Conservation (phyloP, 345 rosid species). For the Sonneratia alba region DNA sequence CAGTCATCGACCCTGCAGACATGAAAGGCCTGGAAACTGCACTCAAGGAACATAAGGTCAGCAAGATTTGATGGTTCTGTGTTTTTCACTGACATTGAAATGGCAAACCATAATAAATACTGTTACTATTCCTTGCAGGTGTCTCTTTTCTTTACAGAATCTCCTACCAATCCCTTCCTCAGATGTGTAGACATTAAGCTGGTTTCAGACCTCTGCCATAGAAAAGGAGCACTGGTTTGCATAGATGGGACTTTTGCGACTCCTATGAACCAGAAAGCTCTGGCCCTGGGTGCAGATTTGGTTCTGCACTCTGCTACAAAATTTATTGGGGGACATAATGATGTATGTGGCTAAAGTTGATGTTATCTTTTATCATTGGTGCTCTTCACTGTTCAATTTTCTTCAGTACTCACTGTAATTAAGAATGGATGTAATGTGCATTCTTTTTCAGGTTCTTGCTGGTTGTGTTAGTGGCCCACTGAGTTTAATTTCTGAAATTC, state of each 20-base stretch:
- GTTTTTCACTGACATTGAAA: not conserved
- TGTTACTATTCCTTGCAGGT: conserved; percentile 39
- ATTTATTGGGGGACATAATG: conserved; percentile 91
- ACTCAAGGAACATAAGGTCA: conserved; percentile 57
- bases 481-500: conserved; percentile 60
- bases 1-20: conserved; percentile 96
- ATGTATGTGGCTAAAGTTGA: conserved; percentile 35
- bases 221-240: conserved; percentile 83
- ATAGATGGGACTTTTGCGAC: conserved; percentile 99
- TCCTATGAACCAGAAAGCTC: conserved; percentile 91
- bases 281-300: conserved; percentile 94
- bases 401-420: not conserved
- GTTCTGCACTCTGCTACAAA: conserved; percentile 87
- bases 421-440: not conserved
- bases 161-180: conserved; percentile 93
- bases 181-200: conserved; percentile 87
- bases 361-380: too few species aligned
- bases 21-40: conserved; percentile 64
- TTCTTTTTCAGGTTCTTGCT: conserved; percentile 65
- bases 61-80: conserved; percentile 14
- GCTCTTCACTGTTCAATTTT: too few species aligned
- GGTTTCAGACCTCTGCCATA: conserved; percentile 82
- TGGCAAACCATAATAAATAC: not conserved
- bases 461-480: conserved; percentile 86
- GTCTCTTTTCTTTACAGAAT: conserved; percentile 83